Evolutionary conservation across 768 basidiomycete genomes (phyloP).

Genomic region (Pleurotus salmoneostramineus): DNA sequence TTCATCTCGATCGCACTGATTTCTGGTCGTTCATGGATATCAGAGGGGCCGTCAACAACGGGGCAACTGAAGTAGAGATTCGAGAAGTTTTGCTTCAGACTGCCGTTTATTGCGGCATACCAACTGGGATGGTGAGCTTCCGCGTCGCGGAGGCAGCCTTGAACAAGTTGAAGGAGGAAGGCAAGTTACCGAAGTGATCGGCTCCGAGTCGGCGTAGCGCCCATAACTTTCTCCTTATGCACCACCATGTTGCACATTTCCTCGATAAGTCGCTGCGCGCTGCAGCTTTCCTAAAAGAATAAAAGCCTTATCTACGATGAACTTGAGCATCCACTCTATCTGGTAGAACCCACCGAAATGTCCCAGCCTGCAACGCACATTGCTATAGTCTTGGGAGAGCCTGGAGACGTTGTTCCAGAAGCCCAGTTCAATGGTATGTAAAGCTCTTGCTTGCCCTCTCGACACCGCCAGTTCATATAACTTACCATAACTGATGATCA

Average conservation of each 20-base stretch:
- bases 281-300: too few species aligned
- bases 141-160: constrained; percentile 35
- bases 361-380: constrained; percentile 4
- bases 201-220: not conserved
- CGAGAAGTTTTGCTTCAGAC: constrained; percentile 39
- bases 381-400: constrained; percentile 21
- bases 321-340: too few species aligned
- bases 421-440: constrained; percentile 26
- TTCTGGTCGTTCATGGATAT: too few species aligned
- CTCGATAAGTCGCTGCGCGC: too few species aligned
- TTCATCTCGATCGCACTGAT: not conserved
- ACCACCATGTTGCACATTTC: not conserved
- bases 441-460: not conserved
- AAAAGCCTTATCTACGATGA: too few species aligned
- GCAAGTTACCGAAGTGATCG: constrained; percentile 17
- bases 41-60: constrained; percentile 41
- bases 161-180: constrained; percentile 33
- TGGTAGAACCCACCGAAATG: not conserved
- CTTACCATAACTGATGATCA: not conserved
- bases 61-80: constrained; percentile 38
- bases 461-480: not conserved
- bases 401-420: constrained; percentile 21
- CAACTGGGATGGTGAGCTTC: constrained; percentile 39
- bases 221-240: too few species aligned
- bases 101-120: constrained; percentile 38